Base-by-base conservation (phyloP, 2,329 filamentous ascomycete species). In the Ophiostoma ulmi region DNA sequence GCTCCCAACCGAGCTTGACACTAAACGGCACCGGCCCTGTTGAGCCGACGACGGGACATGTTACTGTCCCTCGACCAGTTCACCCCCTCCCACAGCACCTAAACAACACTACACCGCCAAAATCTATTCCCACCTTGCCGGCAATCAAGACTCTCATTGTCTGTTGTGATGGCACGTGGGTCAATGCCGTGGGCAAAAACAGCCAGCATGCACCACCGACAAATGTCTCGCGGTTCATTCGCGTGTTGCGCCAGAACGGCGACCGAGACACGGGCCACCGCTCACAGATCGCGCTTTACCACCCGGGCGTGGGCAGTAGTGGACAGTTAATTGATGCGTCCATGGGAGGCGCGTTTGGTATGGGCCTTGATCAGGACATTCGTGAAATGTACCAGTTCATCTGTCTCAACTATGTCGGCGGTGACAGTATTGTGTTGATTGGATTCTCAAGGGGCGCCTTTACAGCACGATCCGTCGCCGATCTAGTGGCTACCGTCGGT, bases 361-460 rank as follows among this genome's bases (percentile, higher is more conserved):
- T 78, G 72, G 78, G 78, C 3, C 72, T 79, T 8, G 77, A 77
- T 67, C 72, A 76, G 75, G 77, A 79, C 65, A 78, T 79, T 36
- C 74, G 77, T 14, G 77, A 80, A 68, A 77, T 78, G 8, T 81
- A 81, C 75, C 78, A 79, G 72, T 81, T 80, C 65, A 72, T 80
- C 22, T 78, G 77, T 72, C 75, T 77, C 72, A 81, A 81, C 74
- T 80, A 80, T 71, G 74, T 75, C 7, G 77, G 78, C 38, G 78
- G 77, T 26, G 80, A 81, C 71, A 73, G 76, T 64, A 78, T 81
- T 36, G 75, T 80, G 48, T 76, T 80, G 44, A 75, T 80, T 10
- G 80, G 80, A 7, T 81, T 81, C 73, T 81, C 79, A 1, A 75
- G 80, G 2, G 80, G 80, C 3, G 80, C 80, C 6, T 81, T 80